Conservation (phyloP, 108 stramenopile species). For the Bacterosira constricta region DNA sequence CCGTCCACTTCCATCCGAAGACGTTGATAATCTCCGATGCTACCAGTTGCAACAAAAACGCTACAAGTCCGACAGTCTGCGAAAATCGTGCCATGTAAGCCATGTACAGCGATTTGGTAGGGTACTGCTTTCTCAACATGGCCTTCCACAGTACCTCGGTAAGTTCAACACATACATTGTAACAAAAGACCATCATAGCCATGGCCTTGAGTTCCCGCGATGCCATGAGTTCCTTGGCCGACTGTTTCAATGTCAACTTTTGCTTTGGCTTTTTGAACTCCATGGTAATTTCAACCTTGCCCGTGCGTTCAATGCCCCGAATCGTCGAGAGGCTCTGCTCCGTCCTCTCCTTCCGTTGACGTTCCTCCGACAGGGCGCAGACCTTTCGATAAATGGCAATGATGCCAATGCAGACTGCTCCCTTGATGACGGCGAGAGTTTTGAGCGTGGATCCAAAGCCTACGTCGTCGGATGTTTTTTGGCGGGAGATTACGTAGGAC, state of each 20-base stretch:
- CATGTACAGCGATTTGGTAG: conserved; percentile 48
- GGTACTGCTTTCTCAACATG: conserved; percentile 39
- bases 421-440: conserved; percentile 44
- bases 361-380: conserved; percentile 45
- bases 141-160: conserved; percentile 58
- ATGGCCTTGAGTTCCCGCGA: conserved; percentile 52
- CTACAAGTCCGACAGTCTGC: conserved; percentile 48
- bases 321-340: conserved; percentile 42
- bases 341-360: conserved; percentile 21
- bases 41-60: conserved; percentile 48
- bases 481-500: conserved; percentile 47
- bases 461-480: conserved; percentile 40
- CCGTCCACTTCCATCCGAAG: conserved; percentile 51
- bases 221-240: conserved; percentile 28
- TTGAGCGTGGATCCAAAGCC: conserved; percentile 52
- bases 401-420: conserved; percentile 29
- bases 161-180: conserved; percentile 54
- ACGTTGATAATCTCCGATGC: conserved; percentile 47
- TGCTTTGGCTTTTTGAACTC: conserved; percentile 46
- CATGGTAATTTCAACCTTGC: conserved; percentile 47
- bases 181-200: conserved; percentile 56
- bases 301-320: conserved; percentile 31
- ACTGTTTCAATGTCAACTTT: conserved; percentile 44
- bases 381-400: conserved; percentile 38
- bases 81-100: conserved; percentile 53